Evolutionary conservation across 192 early-diverging fungal species (phyloP).

Genomic region (Gigaspora rosea): DNA sequence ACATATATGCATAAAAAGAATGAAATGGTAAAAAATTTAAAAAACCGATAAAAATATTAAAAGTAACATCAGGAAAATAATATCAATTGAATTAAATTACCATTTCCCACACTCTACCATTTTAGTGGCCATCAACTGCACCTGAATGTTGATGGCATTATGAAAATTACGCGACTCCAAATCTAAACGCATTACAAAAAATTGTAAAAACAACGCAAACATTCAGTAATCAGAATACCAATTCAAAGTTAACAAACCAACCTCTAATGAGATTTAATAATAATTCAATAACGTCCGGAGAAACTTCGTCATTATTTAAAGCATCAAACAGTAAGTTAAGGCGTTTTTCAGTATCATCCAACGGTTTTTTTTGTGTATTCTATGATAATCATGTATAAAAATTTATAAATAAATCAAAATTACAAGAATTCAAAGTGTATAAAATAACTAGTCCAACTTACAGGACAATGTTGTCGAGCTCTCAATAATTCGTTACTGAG

Average conservation of each 20-base stretch:
- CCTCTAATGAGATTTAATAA: slow-evolving; percentile 68
- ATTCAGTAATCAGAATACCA: not conserved
- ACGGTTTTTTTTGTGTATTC: slow-evolving; percentile 70
- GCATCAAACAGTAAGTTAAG: slow-evolving; percentile 80
- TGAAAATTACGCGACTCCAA: slow-evolving; percentile 51
- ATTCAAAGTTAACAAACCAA: slow-evolving; percentile 28
- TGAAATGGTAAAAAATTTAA: not conserved
- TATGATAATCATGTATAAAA: slow-evolving; percentile 28
- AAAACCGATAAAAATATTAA: not conserved
- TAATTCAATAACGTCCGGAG: slow-evolving; percentile 58
- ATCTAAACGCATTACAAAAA: not conserved
- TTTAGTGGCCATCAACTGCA: slow-evolving; percentile 71
- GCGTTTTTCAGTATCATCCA: slow-evolving; percentile 86
- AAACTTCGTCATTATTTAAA: slow-evolving; percentile 79
- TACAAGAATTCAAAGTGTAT: not conserved
- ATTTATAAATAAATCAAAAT: not conserved
- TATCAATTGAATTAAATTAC: slow-evolving; percentile 50
- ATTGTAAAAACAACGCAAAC: not conserved
- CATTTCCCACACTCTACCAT: slow-evolving; percentile 63
- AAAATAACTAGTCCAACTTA: slow-evolving; percentile 36
- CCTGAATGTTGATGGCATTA: slow-evolving; percentile 57
- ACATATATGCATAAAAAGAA: not conserved
- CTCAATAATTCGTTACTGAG: slow-evolving; percentile 56
- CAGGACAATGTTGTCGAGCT: slow-evolving; percentile 50
- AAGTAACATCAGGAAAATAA: not conserved